These are phyloP conservation scores for Sclerotinia minor DNA, from an alignment of 2,329 filamentous ascomycete genomes.

Conservation along the genomic window DNA sequence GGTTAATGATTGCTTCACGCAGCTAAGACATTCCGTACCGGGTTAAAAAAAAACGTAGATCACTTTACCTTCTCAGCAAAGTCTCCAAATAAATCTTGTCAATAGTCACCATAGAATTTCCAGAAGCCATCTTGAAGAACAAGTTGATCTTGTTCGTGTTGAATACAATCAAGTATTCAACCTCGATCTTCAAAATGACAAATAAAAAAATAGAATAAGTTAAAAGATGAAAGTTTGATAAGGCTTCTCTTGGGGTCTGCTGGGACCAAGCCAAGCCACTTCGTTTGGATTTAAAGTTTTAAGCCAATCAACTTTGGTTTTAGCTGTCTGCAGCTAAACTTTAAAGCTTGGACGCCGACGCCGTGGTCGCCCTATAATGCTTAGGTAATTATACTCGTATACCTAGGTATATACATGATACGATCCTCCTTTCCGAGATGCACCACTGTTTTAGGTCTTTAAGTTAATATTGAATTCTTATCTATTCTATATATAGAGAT, in stretches of 20 bases:
- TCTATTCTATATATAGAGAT: background rate
- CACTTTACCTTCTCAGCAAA: constrained; percentile 58
- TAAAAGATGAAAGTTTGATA: background rate
- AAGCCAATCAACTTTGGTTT: background rate
- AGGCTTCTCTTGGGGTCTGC: background rate
- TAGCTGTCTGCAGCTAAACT: constrained; percentile 10
- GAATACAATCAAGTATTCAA: constrained; percentile 7
- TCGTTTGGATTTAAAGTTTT: background rate
- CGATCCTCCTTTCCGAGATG: background rate
- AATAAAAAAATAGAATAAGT: background rate
- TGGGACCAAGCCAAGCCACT: constrained; percentile 1
- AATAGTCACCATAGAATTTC: constrained; percentile 52
- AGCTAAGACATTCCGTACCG: constrained; percentile 19
- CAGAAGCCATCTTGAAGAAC: constrained; percentile 32
- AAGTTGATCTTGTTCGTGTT: background rate
- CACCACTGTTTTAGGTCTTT: background rate
- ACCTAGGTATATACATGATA: background rate
- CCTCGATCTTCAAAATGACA: background rate
- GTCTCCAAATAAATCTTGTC: constrained; percentile 62
- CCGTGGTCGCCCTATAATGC: no score
- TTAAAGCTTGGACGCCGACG: constrained; percentile 21
- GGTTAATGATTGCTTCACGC: constrained; percentile 17
- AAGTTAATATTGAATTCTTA: background rate
- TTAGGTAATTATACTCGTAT: background rate
- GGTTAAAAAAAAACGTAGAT: constrained; percentile 3